These are phyloP conservation scores for Croton setiger DNA, from an alignment of 441 rosid genomes.

Conservation along the genomic window DNA sequence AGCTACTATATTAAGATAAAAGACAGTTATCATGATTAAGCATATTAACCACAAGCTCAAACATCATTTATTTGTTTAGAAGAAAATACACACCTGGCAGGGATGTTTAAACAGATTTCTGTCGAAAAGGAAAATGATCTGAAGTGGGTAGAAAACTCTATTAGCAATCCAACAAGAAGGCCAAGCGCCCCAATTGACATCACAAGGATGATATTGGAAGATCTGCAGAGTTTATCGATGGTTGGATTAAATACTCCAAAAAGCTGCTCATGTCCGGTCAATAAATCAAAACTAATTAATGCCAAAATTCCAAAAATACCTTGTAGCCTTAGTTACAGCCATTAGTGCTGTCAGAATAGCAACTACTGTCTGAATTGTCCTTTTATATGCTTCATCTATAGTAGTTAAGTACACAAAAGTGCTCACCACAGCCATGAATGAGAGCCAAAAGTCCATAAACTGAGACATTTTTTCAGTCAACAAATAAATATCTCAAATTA, in stretches of 20 bases:
- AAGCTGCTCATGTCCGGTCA: neutral
- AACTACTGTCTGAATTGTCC: slow-evolving; percentile 86
- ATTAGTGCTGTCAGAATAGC: slow-evolving; percentile 89
- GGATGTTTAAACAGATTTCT: slow-evolving; percentile 40
- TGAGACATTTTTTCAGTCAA: slow-evolving; percentile 39
- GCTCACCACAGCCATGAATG: slow-evolving; percentile 96
- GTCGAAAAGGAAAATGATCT: slow-evolving; percentile 51
- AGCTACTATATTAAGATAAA: neutral
- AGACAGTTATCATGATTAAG: neutral
- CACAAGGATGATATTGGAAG: slow-evolving; percentile 78
- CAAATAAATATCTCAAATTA: slow-evolving; percentile 20
- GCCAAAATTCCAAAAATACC: slow-evolving; percentile 39
- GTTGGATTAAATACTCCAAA: slow-evolving; percentile 10
- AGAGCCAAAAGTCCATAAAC: slow-evolving; percentile 99
- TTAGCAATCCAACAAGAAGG: slow-evolving; percentile 74
- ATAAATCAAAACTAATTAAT: slow-evolving; percentile 8
- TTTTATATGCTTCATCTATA: slow-evolving; percentile 62
- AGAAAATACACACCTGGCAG: slow-evolving; percentile 38
- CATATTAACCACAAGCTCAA: neutral
- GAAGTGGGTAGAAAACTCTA: slow-evolving; percentile 63
- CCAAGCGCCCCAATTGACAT: slow-evolving; percentile 75
- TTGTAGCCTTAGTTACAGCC: slow-evolving; percentile 94
- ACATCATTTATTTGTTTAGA: neutral
- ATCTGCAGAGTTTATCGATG: slow-evolving; percentile 40
- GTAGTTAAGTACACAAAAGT: slow-evolving; percentile 82